Evolutionary conservation across 2,329 filamentous ascomycete species (phyloP), one percentile per base, ranked within the genome.

Genomic region (Claviceps humidiphila): DNA sequence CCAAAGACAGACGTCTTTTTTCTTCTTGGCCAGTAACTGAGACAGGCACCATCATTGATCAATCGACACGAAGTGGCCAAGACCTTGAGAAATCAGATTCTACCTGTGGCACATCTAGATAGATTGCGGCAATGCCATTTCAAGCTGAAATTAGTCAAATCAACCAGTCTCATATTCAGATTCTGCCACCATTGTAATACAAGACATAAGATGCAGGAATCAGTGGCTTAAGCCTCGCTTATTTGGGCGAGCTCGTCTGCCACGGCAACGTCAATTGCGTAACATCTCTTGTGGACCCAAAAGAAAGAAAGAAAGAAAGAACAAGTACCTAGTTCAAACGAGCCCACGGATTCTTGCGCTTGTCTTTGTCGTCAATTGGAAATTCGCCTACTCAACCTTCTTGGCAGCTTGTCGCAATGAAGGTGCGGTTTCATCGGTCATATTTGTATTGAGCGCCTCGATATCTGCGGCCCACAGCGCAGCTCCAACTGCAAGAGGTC

Each of bases 391-490:
- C 26, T 54, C 72, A 55, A 69, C 70, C 56, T 76, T 72, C 59
- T 73, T 72, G 37, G 72, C 75, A 43, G 71, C 66, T 57, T 76
- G 73, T 45, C 74, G 69, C 44, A 79, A 63, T 14, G 62, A 67
- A 1, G 76, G 75, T n/a, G 75, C 75, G 14, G 75, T 78, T 55
- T 71, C 67, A 50, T 70, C 63, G 9, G 71, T 69, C 73, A 78
- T 77, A 42, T 67, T 65, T 9, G 67, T 72, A 52, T 72, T 70
- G 59, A 74, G 74, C 30, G 68, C 65, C 66, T 94, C 89, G 54
- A 94, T 79, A 66, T 94, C 89, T 17, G 88, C 87, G 42, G 91
- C 90, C 89, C 89, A 96, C n/a, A 97, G 71, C 7, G 91, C 91
- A 51, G 90, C 91, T 7, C 89, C 91, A 54, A 95, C 89, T 82